Base-by-base conservation (phyloP, 2,329 filamentous ascomycete species). In the Colletotrichum godetiae region DNA sequence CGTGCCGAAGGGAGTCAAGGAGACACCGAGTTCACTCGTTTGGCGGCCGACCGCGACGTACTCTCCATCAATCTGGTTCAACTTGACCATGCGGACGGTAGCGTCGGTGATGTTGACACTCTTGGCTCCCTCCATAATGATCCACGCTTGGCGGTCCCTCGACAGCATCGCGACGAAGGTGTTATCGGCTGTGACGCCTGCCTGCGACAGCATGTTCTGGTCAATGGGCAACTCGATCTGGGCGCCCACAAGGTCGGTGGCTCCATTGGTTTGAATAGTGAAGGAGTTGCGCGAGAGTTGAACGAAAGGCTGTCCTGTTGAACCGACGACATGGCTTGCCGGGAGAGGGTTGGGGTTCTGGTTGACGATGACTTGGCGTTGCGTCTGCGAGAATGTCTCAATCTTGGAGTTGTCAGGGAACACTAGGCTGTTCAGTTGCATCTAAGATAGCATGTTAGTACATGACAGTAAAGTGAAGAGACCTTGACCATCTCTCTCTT, bases 351-450 rank as follows among this genome's bases (percentile, higher is more conserved):
- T 75, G 6, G 75, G 74, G 59, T 77, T 77, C 52, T 77, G 76
- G 67, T 77, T 77, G 60, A 76, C 75, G 37, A 77, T 75, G 61
- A 77, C 37, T 37, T 77, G 76, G 10, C 68, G 70, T 60, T 77
- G 76, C 27, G 75, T 69, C 63, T 77, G 76, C 8, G 76, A 77
- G 67, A 77, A 77, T 1, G 76, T 77, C 68, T 77, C 76, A 29
- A 77, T 75, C 56, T 76, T 77, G 31, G 76, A 76, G 63, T 75
- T 74, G 46, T 77, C 76, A 10, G 76, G 76, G 42, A 77, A 75
- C 4, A 69, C 42, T 15, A 77, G 55, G 49, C 66, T 71, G 67
- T 77, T 77, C 29, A 75, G 35, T 74, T 73, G 68, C 76, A 77
- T 77, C 76, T 75, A 46, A 29, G 4, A 37, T n/a, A 35, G 5